Percentiles rank a stretch among this genome's conserved stretches.
Evolutionary conservation across 2,329 filamentous ascomycete species (phyloP).

Genomic region (Teratosphaeria nubilosa): DNA sequence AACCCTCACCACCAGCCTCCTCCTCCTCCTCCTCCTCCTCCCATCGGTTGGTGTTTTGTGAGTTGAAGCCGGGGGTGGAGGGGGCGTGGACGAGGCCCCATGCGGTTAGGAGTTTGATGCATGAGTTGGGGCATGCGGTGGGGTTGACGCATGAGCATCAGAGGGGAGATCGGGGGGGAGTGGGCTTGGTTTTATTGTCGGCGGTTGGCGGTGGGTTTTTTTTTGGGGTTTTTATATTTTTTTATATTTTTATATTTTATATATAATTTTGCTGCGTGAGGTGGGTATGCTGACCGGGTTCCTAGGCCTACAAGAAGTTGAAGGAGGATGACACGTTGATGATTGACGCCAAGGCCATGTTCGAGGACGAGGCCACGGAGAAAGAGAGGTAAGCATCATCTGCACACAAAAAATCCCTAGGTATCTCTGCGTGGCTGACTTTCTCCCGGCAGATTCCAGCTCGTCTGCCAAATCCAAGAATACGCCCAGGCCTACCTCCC

Average conservation of each 20-base stretch:
- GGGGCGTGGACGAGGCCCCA: background rate
- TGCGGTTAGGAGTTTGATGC: constrained; percentile 1
- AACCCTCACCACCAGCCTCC: background rate
- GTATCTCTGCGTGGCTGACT: too few relatives aligned
- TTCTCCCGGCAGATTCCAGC: background rate
- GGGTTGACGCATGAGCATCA: constrained; percentile 2
- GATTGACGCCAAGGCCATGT: background rate
- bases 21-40: background rate
- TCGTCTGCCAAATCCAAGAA: background rate
- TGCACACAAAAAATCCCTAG: background rate
- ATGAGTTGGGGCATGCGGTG: constrained; percentile 3
- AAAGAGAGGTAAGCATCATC: background rate
- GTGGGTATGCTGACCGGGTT: too few relatives aligned
- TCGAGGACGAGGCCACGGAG: background rate
- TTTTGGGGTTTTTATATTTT: too few relatives aligned
- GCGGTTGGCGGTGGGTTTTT: background rate
- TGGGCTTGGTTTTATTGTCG: background rate
- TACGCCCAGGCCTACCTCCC: background rate
- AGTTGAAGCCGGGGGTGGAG: background rate
- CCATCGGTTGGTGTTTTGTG: constrained; percentile 1
- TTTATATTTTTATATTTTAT: too few relatives aligned
- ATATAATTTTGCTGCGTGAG: too few relatives aligned
- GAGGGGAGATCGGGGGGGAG: background rate
- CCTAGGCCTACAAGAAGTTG: background rate
- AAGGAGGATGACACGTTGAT: background rate